phyloP scores from a whole-genome alignment of 495 filamentous ascomycete genomes.

The Hyaloscypha finlandica region DNA sequence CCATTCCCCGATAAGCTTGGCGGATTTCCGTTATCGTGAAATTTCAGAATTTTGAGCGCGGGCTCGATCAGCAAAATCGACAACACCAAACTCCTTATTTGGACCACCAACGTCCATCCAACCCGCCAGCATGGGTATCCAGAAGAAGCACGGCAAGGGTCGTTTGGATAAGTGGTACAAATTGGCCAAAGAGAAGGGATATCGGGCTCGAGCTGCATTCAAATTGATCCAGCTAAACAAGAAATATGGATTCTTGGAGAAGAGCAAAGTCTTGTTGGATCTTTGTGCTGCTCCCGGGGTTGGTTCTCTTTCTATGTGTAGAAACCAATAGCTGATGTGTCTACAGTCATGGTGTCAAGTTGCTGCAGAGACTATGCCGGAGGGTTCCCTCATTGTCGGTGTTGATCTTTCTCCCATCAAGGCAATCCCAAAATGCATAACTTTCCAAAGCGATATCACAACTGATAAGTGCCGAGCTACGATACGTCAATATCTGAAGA shows the following conservation, averaged over 20 bases:
- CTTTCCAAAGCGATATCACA: conserved; percentile 97
- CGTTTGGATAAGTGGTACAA: conserved; percentile 98
- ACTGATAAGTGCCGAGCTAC: conserved; percentile 96
- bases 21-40: background rate
- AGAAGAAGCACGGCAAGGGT: conserved; percentile 99
- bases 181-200: conserved; percentile 97
- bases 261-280: conserved; percentile 93
- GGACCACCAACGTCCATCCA: conserved; percentile 2
- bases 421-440: conserved; percentile 86
- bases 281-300: conserved; percentile 95
- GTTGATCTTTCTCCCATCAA: conserved; percentile 97
- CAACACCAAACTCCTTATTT: conserved; percentile 1
- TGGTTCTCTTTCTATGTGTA: conserved; percentile 40
- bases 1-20: background rate
- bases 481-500: conserved; percentile 86
- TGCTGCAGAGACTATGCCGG: conserved; percentile 91
- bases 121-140: conserved; percentile 75
- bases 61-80: background rate
- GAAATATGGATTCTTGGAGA: conserved; percentile 96
- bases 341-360: conserved; percentile 95
- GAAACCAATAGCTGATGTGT: conserved; percentile 34
- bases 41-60: background rate
- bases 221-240: conserved; percentile 99
- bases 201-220: conserved; percentile 94
- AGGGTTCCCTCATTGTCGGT: conserved; percentile 86